A percentile compares a stretch with the other conserved stretches of the same genome.
Evolutionary conservation across 306 rosid genomes (phyloP).

Genomic region (Sesbania bispinosa): DNA sequence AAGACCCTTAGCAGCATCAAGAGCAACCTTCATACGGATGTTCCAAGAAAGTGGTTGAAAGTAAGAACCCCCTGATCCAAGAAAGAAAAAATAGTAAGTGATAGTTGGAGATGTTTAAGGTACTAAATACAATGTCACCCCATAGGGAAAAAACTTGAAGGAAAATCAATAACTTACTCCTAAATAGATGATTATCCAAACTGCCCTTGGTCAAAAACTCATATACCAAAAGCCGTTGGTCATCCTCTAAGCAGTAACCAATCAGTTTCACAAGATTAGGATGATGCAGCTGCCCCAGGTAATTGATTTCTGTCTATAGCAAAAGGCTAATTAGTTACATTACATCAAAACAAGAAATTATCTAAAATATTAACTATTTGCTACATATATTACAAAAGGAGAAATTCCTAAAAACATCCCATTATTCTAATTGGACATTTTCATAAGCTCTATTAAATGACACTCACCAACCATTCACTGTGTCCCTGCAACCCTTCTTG

Average conservation of each 20-base stretch:
- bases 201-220: slow-evolving; percentile 87
- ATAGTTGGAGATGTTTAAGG: not conserved
- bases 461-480: slow-evolving; percentile 98
- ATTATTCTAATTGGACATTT: slow-evolving; percentile 6
- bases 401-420: not conserved
- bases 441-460: slow-evolving; percentile 12
- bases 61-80: slow-evolving; percentile 68
- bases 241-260: slow-evolving; percentile 98
- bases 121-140: not conserved
- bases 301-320: slow-evolving; percentile 83
- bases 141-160: slow-evolving; percentile 16
- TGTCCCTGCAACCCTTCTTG: slow-evolving; percentile 97
- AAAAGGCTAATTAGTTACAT: slow-evolving; percentile 29
- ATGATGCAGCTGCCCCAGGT: slow-evolving; percentile 87
- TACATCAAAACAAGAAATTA: not conserved
- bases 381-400: not conserved
- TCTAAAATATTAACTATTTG: slow-evolving; percentile 13
- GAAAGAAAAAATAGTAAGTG: slow-evolving; percentile 16
- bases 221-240: slow-evolving; percentile 87
- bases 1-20: slow-evolving; percentile 91
- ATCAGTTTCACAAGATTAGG: slow-evolving; percentile 87
- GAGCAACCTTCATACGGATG: slow-evolving; percentile 77
- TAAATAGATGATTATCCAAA: slow-evolving; percentile 90
- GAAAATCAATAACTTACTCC: slow-evolving; percentile 62
- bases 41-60: slow-evolving; percentile 92